Base-by-base conservation (phyloP, 805 yeast species). In the Zygosaccharomyces kombuchaensis region DNA sequence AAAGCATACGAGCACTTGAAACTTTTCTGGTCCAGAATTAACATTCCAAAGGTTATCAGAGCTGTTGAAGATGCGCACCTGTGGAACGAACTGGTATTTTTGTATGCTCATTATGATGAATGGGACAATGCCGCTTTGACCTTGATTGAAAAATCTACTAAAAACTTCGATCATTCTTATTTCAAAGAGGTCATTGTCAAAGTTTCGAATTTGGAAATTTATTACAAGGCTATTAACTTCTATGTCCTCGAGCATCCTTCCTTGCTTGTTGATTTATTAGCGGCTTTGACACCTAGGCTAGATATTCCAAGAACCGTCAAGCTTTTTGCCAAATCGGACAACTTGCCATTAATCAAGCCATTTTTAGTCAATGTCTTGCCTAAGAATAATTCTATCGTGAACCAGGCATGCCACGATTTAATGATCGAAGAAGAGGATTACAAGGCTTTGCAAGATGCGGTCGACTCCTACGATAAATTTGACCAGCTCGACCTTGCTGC, bases 71-170 rank as follows among this genome's bases (percentile, higher is more conserved):
- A 73, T 46, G 93, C 96, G 34, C 99, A 93, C 64, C 74, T 93
- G 63, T 93, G 97, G 90, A 93, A 95, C 16, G 99, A 93, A 71
- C 76, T 91, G 57, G 88, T 93, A 47, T 93, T 93, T 82, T 74
- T 93, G 67, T 91, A 91, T 72, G 89, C 96, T 65, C 99, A 93
- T 69, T 93, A 93, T 67, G 99, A 93, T 65, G 99, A 93, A 72
- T 93, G 96, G 96, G 99, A 93, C 68, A 93, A 93, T 68, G 99
- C 99, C 50, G 89, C 96, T 29, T 76, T 93, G 64, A 82, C 96
- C 12, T 87, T 93, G 90, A 93, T 93, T 75, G 97, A 93, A 67
- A 88, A 82, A 64, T 84, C 96, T 2, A 87, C 95, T 50, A 84
- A 84, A 56, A 89, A 96, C 13, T 90, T 91, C 61, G 98, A 93